Evolutionary conservation across 306 rosid species (phyloP).

Genomic region (Mimosa bimucronata): DNA sequence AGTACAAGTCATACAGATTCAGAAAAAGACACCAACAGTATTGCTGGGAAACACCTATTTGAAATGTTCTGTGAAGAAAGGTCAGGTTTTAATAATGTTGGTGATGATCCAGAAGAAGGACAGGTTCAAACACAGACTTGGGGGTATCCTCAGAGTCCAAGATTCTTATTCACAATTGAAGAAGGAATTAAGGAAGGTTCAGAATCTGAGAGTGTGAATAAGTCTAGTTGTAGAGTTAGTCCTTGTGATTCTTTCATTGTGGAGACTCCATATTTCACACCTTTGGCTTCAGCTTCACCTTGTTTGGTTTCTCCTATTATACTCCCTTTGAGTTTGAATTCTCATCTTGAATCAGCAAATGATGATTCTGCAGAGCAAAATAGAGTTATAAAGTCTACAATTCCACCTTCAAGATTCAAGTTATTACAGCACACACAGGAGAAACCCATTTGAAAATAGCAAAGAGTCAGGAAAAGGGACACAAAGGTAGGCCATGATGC

Average conservation of each 20-base stretch:
- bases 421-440: not conserved
- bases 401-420: not conserved
- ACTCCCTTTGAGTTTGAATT: not conserved
- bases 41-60: not conserved
- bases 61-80: conserved; percentile 3
- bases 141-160: not conserved
- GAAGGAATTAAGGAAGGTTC: not conserved
- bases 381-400: not conserved
- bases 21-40: not conserved
- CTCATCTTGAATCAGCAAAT: not conserved
- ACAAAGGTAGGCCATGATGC: not conserved
- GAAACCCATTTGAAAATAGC: not conserved
- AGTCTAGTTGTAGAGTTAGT: not conserved
- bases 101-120: not conserved
- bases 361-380: not conserved
- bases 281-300: not conserved
- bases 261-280: conserved; percentile 6
- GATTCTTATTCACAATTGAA: conserved; percentile 7
- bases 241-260: not conserved
- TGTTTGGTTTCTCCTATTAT: not conserved
- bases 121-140: not conserved
- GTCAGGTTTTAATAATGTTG: not conserved
- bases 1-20: not conserved
- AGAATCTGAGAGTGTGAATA: conserved; percentile 4
- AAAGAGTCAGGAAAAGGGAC: not conserved